Evolutionary conservation across 2,329 filamentous ascomycete genomes (phyloP), one percentile per base, ranked within the genome.

Genomic region (Capronia americana): DNA sequence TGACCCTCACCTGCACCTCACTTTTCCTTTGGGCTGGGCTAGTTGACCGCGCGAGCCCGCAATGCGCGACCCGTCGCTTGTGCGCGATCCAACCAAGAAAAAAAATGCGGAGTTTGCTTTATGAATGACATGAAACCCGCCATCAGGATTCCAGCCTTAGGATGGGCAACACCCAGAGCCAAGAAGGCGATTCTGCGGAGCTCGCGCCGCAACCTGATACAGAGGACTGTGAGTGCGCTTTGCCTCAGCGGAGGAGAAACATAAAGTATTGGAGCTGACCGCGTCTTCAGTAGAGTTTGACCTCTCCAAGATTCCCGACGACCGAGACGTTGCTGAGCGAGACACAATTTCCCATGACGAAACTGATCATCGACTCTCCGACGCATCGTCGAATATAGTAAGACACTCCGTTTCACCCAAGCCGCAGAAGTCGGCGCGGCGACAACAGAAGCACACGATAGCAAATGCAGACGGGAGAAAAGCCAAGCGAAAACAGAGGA

Each of bases 121-220:
- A 11, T 30, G 4, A 12, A 26, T 53, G 51, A 26, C 38, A 61
- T 61, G 58, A 61, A 41, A 23, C 58, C 14, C 28, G 12, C 12
- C 48, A 24, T 44, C n/a, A 23, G 17, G 20, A 11, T 20, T 38
- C 44, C 8, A 30, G 20, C 14, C 34, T 50, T 41, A 60, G 41
- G 28, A 71, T 71, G 69, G 69, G 69, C 44, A 66, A 68, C 46
- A 63, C 64, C 23, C 65, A 68, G 55, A 69, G 67, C 56, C 65
- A 66, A 50, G 63, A 71, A 51, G 48, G 44, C n/a, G 58, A 28
- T 32, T 62, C 66, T 34, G 34, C 57, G 14, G 38, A 64, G 5
- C 58, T n/a, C 14, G 26, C 50, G 17, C 44, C 32, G 24, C 32
- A 57, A 41, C 28, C 24, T 34, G 67, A 64, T 34, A 46, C 41